These are phyloP conservation scores for Lumnitzera littorea DNA, from an alignment of 345 rosid genomes.

Conservation along the genomic window DNA sequence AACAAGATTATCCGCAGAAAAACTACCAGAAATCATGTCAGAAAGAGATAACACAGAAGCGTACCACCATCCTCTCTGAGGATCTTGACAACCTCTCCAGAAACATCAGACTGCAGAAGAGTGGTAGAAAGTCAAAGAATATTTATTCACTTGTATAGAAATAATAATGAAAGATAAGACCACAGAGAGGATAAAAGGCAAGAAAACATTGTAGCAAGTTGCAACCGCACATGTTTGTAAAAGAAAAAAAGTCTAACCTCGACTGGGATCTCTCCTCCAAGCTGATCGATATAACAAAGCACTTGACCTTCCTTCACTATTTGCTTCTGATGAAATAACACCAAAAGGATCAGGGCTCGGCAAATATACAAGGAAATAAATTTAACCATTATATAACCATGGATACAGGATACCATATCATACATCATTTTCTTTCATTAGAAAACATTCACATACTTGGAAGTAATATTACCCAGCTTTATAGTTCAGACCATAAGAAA, in stretches of 20 bases:
- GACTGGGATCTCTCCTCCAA: conserved; percentile 71
- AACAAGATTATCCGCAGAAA: neutral
- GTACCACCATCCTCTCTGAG: conserved; percentile 75
- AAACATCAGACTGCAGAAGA: conserved; percentile 59
- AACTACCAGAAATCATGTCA: neutral
- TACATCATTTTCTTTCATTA: no score
- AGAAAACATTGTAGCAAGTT: neutral
- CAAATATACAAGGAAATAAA: conserved; percentile 3
- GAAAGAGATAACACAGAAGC: conserved; percentile 9
- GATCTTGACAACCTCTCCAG: conserved; percentile 75
- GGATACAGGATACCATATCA: no score
- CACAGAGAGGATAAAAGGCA: neutral
- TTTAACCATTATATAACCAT: neutral
- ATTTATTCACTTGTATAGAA: neutral
- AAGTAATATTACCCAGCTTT: no score
- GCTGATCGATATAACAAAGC: conserved; percentile 77
- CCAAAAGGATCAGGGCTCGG: conserved; percentile 11
- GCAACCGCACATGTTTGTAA: neutral
- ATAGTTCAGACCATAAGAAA: no score
- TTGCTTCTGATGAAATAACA: conserved; percentile 55
- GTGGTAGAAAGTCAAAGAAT: neutral
- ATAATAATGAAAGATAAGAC: neutral
- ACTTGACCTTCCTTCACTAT: conserved; percentile 85
- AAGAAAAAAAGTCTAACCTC: conserved; percentile 35
- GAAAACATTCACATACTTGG: no score